Base-by-base conservation (phyloP, 73 alveolate genomes). In the Diophrys appendiculata region DNA sequence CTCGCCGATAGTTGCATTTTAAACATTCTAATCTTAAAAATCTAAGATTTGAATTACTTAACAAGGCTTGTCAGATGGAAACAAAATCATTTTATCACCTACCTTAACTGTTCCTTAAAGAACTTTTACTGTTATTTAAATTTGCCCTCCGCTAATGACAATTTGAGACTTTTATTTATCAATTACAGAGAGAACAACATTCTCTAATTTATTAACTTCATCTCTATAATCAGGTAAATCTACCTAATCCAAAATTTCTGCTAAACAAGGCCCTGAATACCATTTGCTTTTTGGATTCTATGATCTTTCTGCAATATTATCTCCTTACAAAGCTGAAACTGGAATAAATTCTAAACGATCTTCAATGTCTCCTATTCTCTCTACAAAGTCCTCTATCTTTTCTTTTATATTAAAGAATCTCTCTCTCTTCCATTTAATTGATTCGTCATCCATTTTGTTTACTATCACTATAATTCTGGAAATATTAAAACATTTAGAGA, bases 401-500 rank as follows among this genome's bases (percentile, higher is more conserved):
- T 81, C 76, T 0, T 56, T 55, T 24, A 81, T 81, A 64, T 43
- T n/a, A 68, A n/a, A n/a, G 91, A 82, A 98, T 88, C 99, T 87
- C 56, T 94, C 98, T 88, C 97, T n/a, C n/a, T 88, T 89, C 99
- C 99, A 98, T 67, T 96, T 91, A 23, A 96, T 98, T 28, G 97
- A 80, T 29, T 93, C 97, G 68, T 97, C 99, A 88, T 98, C 99
- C 99, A 98, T 98, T 91, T 98, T 98, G 93, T 98, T 97, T 65
- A 98, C 95, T 77, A 97, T 92, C 35, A 97, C 96, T 2, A 98
- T 91, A 69, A 98, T 87, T 78, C 94, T 91, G 68, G 88, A 85
- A 33, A 98, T 98, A 0, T 99, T 99, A 25, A 97, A 90, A 26
- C 98, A 92, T 81, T 94, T 97, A 69, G 99, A 98, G 34, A 98